phyloP scores from a whole-genome alignment of 305 asterid species.

The Salvia sclarea region DNA sequence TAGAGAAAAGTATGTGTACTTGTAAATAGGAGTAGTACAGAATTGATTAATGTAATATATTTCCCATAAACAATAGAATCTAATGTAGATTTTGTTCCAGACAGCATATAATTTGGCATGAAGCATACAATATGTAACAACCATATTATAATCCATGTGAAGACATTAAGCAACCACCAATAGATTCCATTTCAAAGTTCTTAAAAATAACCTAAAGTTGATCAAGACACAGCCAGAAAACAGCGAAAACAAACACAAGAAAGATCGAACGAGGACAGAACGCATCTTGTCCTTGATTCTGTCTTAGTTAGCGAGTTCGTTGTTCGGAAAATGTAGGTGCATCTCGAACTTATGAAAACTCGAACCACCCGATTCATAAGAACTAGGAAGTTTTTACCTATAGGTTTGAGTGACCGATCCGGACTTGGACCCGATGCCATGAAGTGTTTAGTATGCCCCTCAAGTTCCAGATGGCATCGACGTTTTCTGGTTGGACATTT shows the following conservation, averaged over 20 bases:
- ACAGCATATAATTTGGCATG: neutral
- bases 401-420: slow-evolving; percentile 71
- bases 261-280: neutral
- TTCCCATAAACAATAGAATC: neutral
- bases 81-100: neutral
- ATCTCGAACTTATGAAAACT: neutral
- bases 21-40: neutral
- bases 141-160: neutral
- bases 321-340: neutral
- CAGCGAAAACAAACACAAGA: neutral
- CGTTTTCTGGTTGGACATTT: slow-evolving; percentile 85
- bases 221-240: neutral
- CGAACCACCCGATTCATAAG: neutral
- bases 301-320: neutral
- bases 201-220: too few relatives aligned
- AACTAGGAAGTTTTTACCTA: slow-evolving; percentile 39
- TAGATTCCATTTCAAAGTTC: neutral
- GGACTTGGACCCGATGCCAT: slow-evolving; percentile 85
- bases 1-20: too few relatives aligned
- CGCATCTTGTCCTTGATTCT: neutral
- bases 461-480: slow-evolving; percentile 81
- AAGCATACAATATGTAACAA: neutral
- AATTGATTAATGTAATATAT: neutral
- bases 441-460: slow-evolving; percentile 92
- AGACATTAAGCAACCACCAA: neutral